phyloP scores from a whole-genome alignment of 495 filamentous ascomycete species.

The Bryoglossum gracile region DNA sequence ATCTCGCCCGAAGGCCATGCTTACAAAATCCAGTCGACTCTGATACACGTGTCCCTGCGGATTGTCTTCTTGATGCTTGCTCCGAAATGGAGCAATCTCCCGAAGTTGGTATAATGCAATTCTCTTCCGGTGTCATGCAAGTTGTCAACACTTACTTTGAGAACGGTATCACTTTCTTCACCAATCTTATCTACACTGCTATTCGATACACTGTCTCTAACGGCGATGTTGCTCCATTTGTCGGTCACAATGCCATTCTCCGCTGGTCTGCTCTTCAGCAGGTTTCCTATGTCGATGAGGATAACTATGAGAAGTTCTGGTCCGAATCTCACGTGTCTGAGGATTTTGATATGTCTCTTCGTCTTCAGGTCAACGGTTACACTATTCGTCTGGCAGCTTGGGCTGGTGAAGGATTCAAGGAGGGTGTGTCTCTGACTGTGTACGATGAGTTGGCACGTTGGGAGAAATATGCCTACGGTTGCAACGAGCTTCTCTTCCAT shows the following conservation, averaged over 20 bases:
- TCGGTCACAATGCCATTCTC: conserved; percentile 73
- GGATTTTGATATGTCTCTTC: conserved; percentile 81
- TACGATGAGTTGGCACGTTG: conserved; percentile 78
- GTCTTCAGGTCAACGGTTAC: conserved; percentile 65
- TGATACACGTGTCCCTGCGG: conserved; percentile 66
- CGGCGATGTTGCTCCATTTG: conserved; percentile 76
- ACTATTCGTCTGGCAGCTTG: conserved; percentile 68
- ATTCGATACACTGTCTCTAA: conserved; percentile 74
- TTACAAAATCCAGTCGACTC: conserved; percentile 51
- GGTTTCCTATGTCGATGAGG: conserved; percentile 59
- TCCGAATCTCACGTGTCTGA: conserved; percentile 77
- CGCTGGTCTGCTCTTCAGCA: conserved; percentile 75
- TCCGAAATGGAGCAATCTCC: conserved; percentile 76
- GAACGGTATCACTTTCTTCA: conserved; percentile 79
- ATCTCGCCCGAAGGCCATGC: not conserved
- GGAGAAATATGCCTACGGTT: conserved; percentile 88
- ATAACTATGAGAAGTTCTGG: conserved; percentile 75
- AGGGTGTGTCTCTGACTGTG: conserved; percentile 77
- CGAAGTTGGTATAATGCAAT: conserved; percentile 76
- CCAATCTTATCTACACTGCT: conserved; percentile 72
- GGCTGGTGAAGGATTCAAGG: conserved; percentile 71
- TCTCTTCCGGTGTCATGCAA: conserved; percentile 76
- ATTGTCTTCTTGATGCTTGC: conserved; percentile 70
- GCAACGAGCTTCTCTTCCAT: conserved; percentile 75
- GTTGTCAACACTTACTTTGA: conserved; percentile 67